phyloP scores from a whole-genome alignment of 257 asterid genomes.

The Leptodermis oblonga region DNA sequence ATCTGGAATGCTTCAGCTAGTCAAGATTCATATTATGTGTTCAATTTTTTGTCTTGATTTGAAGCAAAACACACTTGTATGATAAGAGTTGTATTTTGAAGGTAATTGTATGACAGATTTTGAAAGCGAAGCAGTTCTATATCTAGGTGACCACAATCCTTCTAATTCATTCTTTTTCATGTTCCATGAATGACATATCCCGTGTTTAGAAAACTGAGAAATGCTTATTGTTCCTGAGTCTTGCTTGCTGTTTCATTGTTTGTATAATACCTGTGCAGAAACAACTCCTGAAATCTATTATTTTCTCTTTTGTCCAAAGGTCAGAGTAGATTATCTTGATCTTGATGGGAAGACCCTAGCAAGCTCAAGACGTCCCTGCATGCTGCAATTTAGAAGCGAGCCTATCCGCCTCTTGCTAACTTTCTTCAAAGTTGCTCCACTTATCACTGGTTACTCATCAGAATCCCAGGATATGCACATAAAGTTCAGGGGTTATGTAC shows the following conservation, averaged over 20 bases:
- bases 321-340: conserved; percentile 67
- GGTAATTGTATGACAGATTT: neutral
- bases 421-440: conserved; percentile 60
- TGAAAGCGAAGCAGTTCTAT: neutral
- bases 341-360: conserved; percentile 51
- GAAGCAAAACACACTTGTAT: neutral
- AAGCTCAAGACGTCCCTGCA: conserved; percentile 61
- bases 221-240: neutral
- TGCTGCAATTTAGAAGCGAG: conserved; percentile 66
- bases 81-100: neutral
- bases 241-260: neutral
- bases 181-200: neutral
- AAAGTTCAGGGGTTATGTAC: conserved; percentile 46
- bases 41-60: neutral
- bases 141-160: neutral
- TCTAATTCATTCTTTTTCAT: neutral
- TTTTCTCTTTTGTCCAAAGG: conserved; percentile 32
- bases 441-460: conserved; percentile 61
- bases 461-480: conserved; percentile 68
- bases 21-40: neutral
- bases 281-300: neutral
- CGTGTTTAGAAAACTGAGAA: neutral
- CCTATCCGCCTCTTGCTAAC: conserved; percentile 66
- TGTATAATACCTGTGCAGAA: no score
- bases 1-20: neutral